Evolutionary conservation across 352 stramenopile species (phyloP).

Genomic region (Pelagophyceae sp.): DNA sequence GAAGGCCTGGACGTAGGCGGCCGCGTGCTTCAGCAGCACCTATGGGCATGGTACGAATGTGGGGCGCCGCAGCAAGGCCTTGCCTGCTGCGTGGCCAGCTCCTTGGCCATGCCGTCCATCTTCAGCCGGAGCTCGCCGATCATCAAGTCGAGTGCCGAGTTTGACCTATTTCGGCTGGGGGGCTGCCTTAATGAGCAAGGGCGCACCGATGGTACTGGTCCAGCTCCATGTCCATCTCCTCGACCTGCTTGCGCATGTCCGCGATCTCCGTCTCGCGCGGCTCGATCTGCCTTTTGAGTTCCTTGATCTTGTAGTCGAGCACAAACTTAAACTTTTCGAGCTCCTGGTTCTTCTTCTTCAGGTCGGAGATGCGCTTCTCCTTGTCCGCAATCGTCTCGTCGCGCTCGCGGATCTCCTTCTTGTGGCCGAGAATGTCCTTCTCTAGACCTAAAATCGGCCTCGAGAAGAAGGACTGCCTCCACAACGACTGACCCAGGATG

Average conservation of each 20-base stretch:
- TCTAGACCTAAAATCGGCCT: constrained; percentile 60
- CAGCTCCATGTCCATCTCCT: constrained; percentile 86
- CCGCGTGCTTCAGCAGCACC: constrained; percentile 31
- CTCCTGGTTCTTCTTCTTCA: constrained; percentile 91
- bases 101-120: constrained; percentile 70
- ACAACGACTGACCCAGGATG: too few species aligned
- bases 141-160: constrained; percentile 78
- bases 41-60: too few species aligned
- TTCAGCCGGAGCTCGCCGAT: constrained; percentile 76
- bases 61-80: too few species aligned
- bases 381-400: constrained; percentile 88
- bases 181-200: too few species aligned
- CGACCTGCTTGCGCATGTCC: constrained; percentile 84
- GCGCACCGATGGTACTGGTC: constrained; percentile 90
- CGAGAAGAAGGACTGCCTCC: too few species aligned
- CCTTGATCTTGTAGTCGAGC: constrained; percentile 91
- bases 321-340: constrained; percentile 93
- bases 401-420: constrained; percentile 80
- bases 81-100: constrained; percentile 51
- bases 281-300: constrained; percentile 84
- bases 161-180: too few species aligned
- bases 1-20: constrained; percentile 46
- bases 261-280: constrained; percentile 83
- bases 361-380: constrained; percentile 83
- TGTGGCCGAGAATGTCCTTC: constrained; percentile 81